These are phyloP conservation scores for Aspergillus sp. DNA, from an alignment of 2,329 filamentous ascomycete species.

Conservation along the genomic window DNA sequence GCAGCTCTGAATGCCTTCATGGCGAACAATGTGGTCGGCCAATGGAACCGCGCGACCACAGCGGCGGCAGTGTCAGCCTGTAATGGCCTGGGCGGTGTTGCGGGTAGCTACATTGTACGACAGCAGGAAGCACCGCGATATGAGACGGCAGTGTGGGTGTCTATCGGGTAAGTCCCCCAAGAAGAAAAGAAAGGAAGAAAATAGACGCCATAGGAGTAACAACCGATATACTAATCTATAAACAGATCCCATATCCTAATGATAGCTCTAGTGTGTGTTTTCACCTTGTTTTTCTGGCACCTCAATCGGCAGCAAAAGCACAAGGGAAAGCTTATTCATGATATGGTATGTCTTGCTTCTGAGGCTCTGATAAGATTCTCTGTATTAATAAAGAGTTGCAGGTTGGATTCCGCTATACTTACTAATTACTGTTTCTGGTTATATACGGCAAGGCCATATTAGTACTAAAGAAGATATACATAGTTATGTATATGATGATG, in stretches of 20 bases:
- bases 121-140: conserved; percentile 64
- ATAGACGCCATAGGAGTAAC: no score
- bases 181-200: no score
- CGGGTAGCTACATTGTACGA: conserved; percentile 66
- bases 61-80: conserved; percentile 61
- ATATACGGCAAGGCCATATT: no score
- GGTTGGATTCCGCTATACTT: conserved; percentile 38
- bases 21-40: conserved; percentile 63
- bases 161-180: conserved; percentile 51
- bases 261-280: conserved; percentile 54
- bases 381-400: conserved; percentile 1
- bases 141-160: conserved; percentile 67
- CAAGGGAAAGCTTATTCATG: conserved; percentile 54
- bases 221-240: no score
- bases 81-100: conserved; percentile 66
- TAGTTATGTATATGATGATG: not conserved
- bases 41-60: conserved; percentile 66
- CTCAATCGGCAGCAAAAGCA: conserved; percentile 52
- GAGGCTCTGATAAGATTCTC: no score
- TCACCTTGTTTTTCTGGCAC: conserved; percentile 56
- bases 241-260: conserved; percentile 60
- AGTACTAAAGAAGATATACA: not conserved
- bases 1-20: conserved; percentile 65
- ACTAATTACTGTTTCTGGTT: conserved; percentile 20
- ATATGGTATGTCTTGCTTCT: conserved; percentile 30